A percentile compares a stretch with the other conserved stretches of the same genome.
Conservation (phyloP, 2,329 filamentous ascomycete species). For the Fusarium sp. region DNA sequence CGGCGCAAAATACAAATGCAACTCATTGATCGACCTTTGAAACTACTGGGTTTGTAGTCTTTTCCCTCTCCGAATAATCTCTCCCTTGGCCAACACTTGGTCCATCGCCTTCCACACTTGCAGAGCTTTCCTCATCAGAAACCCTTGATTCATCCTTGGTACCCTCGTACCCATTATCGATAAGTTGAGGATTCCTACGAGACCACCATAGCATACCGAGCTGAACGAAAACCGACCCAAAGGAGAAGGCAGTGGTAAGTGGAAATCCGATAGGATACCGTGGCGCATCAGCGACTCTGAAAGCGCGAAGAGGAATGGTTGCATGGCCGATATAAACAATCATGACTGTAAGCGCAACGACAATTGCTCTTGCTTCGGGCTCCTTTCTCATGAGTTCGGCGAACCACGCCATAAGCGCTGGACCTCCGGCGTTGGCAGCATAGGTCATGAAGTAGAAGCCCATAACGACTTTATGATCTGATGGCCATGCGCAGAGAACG, state of each 20-base stretch:
- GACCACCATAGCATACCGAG: conserved; percentile 51
- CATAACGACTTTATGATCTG: conserved; percentile 50
- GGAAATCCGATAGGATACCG: conserved; percentile 55
- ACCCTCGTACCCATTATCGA: conserved; percentile 40
- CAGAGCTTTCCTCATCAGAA: conserved; percentile 39
- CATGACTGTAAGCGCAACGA: conserved; percentile 55
- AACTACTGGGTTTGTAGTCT: conserved; percentile 7
- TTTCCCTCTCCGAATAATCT: not conserved
- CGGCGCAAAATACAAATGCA: accelerated
- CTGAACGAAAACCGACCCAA: conserved; percentile 50
- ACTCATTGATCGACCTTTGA: conserved; percentile 11
- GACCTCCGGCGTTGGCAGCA: conserved; percentile 51
- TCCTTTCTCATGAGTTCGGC: conserved; percentile 52
- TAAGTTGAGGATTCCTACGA: conserved; percentile 32
- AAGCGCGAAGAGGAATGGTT: conserved; percentile 55
- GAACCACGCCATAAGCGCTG: conserved; percentile 55
- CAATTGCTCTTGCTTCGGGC: conserved; percentile 53
- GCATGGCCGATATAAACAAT: conserved; percentile 56
- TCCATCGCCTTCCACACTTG: conserved; percentile 5
- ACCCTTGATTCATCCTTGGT: conserved; percentile 25
- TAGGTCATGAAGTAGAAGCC: conserved; percentile 55
- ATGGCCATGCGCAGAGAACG: conserved; percentile 53
- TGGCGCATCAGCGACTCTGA: conserved; percentile 52
- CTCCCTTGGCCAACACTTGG: conserved; percentile 11
- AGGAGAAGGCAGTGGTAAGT: conserved; percentile 51